A percentile compares a stretch with the other conserved stretches of the same genome.
Conservation (phyloP, 768 basidiomycete species). For the Clathrus columnatus region DNA sequence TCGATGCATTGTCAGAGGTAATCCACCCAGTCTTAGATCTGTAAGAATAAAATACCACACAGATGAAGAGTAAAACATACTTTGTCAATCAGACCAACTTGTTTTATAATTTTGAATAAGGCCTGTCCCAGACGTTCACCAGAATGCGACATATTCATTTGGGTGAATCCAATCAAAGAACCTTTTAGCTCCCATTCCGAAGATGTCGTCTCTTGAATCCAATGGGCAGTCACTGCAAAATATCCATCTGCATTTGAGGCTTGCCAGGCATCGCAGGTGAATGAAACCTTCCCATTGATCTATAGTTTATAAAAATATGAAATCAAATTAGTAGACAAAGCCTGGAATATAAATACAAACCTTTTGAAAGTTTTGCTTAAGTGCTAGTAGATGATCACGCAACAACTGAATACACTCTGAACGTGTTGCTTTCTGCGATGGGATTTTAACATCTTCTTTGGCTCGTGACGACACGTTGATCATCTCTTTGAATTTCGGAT, state of each 20-base stretch:
- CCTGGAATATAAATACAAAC: not conserved
- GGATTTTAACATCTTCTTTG: not conserved
- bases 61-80: conserved; percentile 17
- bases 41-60: not conserved
- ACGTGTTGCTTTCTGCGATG: not conserved
- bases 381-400: not conserved
- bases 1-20: conserved; percentile 31
- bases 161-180: conserved; percentile 28
- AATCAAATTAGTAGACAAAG: too few species aligned
- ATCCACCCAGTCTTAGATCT: conserved; percentile 30
- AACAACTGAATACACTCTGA: not conserved
- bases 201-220: too few species aligned
- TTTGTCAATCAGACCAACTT: conserved; percentile 23
- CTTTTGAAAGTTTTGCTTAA: not conserved
- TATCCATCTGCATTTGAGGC: too few species aligned
- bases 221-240: too few species aligned
- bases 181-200: conserved; percentile 25
- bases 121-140: conserved; percentile 28
- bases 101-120: conserved; percentile 26
- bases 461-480: not conserved
- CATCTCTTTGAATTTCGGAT: too few species aligned
- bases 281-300: too few species aligned
- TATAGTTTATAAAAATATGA: too few species aligned
- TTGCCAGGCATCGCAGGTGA: too few species aligned
- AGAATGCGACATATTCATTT: conserved; percentile 28